These are phyloP conservation scores for Medicago lupulina DNA, from an alignment of 306 rosid species.

Conservation along the genomic window DNA sequence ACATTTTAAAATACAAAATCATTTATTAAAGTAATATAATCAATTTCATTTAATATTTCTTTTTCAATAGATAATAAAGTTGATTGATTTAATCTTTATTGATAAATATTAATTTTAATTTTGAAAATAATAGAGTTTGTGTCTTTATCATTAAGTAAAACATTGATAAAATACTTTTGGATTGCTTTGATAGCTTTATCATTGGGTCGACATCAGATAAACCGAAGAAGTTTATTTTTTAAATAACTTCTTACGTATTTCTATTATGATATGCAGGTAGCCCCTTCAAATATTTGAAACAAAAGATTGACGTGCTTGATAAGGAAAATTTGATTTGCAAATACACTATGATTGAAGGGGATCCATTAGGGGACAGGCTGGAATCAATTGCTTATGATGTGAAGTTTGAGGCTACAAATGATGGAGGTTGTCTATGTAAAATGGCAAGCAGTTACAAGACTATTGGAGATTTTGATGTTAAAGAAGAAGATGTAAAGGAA, in stretches of 20 bases:
- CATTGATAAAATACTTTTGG: no score
- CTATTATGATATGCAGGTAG: conserved; percentile 54
- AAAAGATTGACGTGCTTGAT: conserved; percentile 65
- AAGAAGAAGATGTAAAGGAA: conserved; percentile 62
- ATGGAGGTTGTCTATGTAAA: conserved; percentile 65
- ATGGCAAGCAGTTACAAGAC: conserved; percentile 62
- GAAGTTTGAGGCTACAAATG: conserved; percentile 64
- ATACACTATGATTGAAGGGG: conserved; percentile 77
- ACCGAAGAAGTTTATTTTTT: no score
- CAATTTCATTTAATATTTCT: no score
- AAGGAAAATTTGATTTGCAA: conserved; percentile 60
- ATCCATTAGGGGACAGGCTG: conserved; percentile 73
- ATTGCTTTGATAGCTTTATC: not conserved
- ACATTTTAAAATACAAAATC: no score
- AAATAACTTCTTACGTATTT: not conserved
- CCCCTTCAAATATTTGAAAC: conserved; percentile 64
- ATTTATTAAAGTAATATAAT: no score
- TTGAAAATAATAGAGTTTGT: no score
- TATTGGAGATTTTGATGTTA: conserved; percentile 52
- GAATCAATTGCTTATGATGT: conserved; percentile 67
- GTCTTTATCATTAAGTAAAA: no score
- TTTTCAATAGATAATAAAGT: not conserved
- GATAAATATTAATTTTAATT: no score
- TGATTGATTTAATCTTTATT: not conserved
- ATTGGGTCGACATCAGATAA: no score